Evolutionary conservation across 179 eudicot species (phyloP).

Genomic region (Beta lomatogona): DNA sequence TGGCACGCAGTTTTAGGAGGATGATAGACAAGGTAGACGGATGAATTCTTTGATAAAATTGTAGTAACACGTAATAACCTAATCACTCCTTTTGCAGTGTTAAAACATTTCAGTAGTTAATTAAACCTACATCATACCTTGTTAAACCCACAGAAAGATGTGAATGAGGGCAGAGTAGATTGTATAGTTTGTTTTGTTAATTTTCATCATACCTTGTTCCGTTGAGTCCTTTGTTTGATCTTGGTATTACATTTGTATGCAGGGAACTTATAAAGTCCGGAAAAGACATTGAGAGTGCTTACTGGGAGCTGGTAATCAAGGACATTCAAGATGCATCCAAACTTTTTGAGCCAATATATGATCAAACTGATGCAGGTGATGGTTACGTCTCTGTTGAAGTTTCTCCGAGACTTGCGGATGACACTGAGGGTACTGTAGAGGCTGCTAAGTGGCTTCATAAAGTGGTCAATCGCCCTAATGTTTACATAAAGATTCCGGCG

Average conservation of each 20-base stretch:
- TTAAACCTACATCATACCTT: too few relatives aligned
- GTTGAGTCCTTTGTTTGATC: too few relatives aligned
- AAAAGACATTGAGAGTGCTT: slow-evolving; percentile 82
- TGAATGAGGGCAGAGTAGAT: too few relatives aligned
- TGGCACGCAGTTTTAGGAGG: too few relatives aligned
- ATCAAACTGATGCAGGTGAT: slow-evolving; percentile 81
- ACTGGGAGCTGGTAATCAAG: slow-evolving; percentile 96
- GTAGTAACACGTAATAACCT: too few relatives aligned
- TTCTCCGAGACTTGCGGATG: slow-evolving; percentile 95
- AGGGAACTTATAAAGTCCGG: slow-evolving; percentile 88
- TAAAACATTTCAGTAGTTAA: too few relatives aligned
- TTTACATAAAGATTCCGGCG: slow-evolving; percentile 95
- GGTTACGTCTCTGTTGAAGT: slow-evolving; percentile 99
- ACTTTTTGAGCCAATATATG: slow-evolving; percentile 87
- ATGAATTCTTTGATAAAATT: too few relatives aligned
- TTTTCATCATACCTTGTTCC: too few relatives aligned
- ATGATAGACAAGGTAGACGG: too few relatives aligned
- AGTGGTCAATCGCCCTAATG: slow-evolving; percentile 78
- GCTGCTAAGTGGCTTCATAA: slow-evolving; percentile 96
- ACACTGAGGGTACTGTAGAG: slow-evolving; percentile 76
- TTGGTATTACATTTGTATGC: slow-evolving; percentile 21
- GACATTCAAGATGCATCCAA: slow-evolving; percentile 95
- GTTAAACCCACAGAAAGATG: too few relatives aligned
- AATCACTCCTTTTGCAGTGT: too few relatives aligned
- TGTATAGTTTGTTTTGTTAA: too few relatives aligned